A percentile compares a stretch with the other conserved stretches of the same genome.
These are phyloP conservation scores for Daldinia caldariorum DNA, from an alignment of 495 filamentous ascomycete species.

Conservation along the genomic window DNA sequence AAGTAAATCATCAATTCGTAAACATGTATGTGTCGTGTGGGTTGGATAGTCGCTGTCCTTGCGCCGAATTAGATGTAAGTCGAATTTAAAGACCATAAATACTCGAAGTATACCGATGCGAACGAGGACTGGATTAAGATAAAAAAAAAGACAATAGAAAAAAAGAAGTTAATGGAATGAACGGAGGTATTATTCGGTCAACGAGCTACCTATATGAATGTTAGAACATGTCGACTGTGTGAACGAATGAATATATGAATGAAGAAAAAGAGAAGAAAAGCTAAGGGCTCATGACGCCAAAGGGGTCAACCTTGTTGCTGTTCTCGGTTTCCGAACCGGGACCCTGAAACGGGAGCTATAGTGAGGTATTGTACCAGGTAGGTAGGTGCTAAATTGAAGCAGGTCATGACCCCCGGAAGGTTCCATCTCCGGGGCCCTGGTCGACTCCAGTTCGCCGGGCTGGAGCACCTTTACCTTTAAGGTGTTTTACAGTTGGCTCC, in stretches of 20 bases:
- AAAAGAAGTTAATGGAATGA: conserved; percentile 19
- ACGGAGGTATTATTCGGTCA: conserved; percentile 20
- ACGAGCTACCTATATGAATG: conserved; percentile 15
- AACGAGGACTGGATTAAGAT: conserved; percentile 7
- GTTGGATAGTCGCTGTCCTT: not conserved
- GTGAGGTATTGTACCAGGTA: too few relatives aligned
- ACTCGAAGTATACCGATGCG: not conserved
- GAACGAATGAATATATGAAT: not conserved
- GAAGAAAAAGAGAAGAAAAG: not conserved
- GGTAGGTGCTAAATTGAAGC: conserved; percentile 22
- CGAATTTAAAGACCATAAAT: not conserved
- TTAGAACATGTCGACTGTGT: conserved; percentile 16
- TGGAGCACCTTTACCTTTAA: conserved; percentile 33
- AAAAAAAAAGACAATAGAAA: conserved; percentile 12
- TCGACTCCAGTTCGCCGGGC: conserved; percentile 5
- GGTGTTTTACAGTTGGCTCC: conserved; percentile 14
- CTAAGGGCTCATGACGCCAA: conserved; percentile 31
- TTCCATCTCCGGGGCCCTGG: conserved; percentile 36
- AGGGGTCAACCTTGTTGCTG: conserved; percentile 34
- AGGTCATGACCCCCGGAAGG: conserved; percentile 38
- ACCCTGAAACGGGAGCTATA: conserved; percentile 41
- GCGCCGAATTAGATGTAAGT: not conserved
- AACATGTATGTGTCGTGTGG: not conserved
- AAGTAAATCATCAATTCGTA: not conserved
- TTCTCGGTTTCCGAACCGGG: conserved; percentile 40